phyloP scores from a whole-genome alignment of 2,329 filamentous ascomycete species.

The Raffaelea albimanens region DNA sequence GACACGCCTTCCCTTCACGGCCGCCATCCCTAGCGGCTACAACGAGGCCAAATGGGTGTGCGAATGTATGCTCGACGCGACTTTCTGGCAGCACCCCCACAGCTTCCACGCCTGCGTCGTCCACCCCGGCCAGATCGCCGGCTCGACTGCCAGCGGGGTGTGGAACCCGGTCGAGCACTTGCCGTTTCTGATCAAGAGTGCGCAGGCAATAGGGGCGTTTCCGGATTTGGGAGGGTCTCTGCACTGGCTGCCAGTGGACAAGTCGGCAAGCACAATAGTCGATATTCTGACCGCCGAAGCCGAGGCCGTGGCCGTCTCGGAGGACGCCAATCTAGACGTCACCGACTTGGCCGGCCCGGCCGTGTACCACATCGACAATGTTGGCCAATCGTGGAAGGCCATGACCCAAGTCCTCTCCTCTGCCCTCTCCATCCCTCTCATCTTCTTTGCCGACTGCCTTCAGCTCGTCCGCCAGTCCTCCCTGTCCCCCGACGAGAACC shows the following conservation, averaged over 20 bases:
- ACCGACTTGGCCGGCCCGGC: constrained; percentile 21
- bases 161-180: constrained; percentile 47
- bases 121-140: constrained; percentile 43
- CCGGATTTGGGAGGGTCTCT: constrained; percentile 30
- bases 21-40: constrained; percentile 36
- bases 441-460: constrained; percentile 21
- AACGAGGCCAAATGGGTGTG: constrained; percentile 42
- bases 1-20: constrained; percentile 24
- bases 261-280: constrained; percentile 16
- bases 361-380: constrained; percentile 19
- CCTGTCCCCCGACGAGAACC: constrained; percentile 14
- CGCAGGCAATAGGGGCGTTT: constrained; percentile 31
- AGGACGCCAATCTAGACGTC: constrained; percentile 12
- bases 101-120: constrained; percentile 32
- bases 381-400: constrained; percentile 19
- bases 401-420: constrained; percentile 14
- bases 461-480: constrained; percentile 15
- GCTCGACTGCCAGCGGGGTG: constrained; percentile 35
- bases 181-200: constrained; percentile 37
- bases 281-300: constrained; percentile 15
- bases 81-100: constrained; percentile 29
- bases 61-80: constrained; percentile 38
- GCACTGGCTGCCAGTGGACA: constrained; percentile 37
- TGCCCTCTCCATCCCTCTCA: constrained; percentile 14
- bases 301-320: background rate